Percentiles rank a stretch among this genome's conserved stretches.
phyloP scores from a whole-genome alignment of 2,329 filamentous ascomycete genomes.

The Penicillium thymicola region DNA sequence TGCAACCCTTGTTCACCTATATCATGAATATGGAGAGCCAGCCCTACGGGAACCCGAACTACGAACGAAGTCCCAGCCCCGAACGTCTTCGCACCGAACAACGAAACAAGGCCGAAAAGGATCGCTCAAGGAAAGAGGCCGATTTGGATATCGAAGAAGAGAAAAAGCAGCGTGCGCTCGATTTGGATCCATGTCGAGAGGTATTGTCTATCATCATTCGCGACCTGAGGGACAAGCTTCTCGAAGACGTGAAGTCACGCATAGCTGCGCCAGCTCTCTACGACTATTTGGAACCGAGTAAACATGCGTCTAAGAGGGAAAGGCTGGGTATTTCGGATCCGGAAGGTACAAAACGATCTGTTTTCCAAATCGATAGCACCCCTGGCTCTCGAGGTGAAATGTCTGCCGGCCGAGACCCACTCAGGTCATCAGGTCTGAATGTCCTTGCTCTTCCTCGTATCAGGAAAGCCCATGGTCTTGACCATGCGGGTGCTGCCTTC shows the following conservation, averaged over 20 bases:
- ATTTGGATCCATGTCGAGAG: slow-evolving; percentile 85
- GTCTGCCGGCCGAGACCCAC: slow-evolving; percentile 40
- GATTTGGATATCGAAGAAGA: slow-evolving; percentile 84
- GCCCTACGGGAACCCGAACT: slow-evolving; percentile 63
- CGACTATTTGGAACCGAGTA: slow-evolving; percentile 75
- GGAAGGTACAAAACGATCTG: slow-evolving; percentile 56
- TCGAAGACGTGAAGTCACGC: slow-evolving; percentile 83
- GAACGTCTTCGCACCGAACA: slow-evolving; percentile 45
- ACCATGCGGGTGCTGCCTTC: slow-evolving; percentile 61
- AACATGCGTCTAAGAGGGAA: slow-evolving; percentile 74
- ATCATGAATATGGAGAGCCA: slow-evolving; percentile 86
- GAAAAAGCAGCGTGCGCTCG: slow-evolving; percentile 78
- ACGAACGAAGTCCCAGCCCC: slow-evolving; percentile 51
- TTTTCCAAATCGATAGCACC: slow-evolving; percentile 61
- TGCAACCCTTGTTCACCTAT: slow-evolving; percentile 86
- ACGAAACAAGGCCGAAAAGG: slow-evolving; percentile 63
- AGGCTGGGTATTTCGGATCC: slow-evolving; percentile 74
- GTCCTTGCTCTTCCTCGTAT: slow-evolving; percentile 70
- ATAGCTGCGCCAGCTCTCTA: slow-evolving; percentile 78
- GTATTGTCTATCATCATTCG: slow-evolving; percentile 74
- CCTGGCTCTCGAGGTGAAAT: slow-evolving; percentile 51
- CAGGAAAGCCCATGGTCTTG: slow-evolving; percentile 60
- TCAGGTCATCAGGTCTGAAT: slow-evolving; percentile 46
- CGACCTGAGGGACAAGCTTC: slow-evolving; percentile 80
- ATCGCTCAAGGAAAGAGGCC: slow-evolving; percentile 67